Evolutionary conservation across 1,284 basidiomycete species (phyloP).

Genomic region (Polyporus tsugae): DNA sequence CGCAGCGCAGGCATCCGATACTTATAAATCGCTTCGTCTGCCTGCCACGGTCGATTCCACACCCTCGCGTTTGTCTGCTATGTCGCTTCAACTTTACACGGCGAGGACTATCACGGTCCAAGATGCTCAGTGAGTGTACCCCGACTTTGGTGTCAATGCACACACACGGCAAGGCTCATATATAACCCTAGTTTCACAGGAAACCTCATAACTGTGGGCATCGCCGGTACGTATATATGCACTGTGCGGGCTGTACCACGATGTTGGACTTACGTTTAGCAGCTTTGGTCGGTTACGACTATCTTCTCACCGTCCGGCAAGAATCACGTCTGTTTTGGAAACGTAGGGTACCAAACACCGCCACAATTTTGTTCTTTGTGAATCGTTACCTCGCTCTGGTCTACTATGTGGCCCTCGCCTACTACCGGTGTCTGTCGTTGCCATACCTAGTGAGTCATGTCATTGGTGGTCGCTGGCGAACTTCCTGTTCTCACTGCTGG

Average conservation of each 20-base stretch:
- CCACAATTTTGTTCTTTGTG: constrained; percentile 10
- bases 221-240: not conserved
- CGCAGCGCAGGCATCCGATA: too few relatives aligned
- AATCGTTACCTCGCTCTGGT: constrained; percentile 10
- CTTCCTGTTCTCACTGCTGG: not conserved
- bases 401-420: not conserved
- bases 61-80: not conserved
- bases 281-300: constrained; percentile 18
- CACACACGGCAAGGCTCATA: not conserved
- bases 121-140: not conserved
- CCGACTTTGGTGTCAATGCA: not conserved
- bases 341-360: not conserved
- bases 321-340: constrained; percentile 22
- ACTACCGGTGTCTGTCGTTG: not conserved
- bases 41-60: not conserved
- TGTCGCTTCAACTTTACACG: not conserved
- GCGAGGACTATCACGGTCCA: not conserved
- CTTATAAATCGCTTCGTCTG: not conserved
- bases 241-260: not conserved
- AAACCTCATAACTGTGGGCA: not conserved
- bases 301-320: constrained; percentile 14
- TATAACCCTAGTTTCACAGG: not conserved
- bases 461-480: not conserved
- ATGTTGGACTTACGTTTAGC: not conserved
- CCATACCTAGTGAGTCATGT: not conserved